phyloP scores from a whole-genome alignment of 148 eudicot species.

The Cornus kousa region DNA sequence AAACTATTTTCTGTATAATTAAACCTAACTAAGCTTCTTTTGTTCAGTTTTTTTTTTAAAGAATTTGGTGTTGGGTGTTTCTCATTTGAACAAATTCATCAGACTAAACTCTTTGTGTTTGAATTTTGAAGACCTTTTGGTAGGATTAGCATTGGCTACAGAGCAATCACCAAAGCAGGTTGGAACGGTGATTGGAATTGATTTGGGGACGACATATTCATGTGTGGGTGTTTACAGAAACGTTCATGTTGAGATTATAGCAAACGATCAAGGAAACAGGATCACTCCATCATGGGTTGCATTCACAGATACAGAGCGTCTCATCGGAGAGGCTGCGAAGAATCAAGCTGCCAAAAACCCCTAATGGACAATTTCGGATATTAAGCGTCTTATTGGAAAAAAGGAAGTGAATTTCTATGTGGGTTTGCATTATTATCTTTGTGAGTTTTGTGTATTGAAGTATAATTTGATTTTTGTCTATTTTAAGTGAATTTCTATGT shows the following conservation, averaged over 20 bases:
- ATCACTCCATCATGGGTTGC: constrained; percentile 62
- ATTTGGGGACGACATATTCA: constrained; percentile 51
- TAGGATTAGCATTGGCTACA: constrained; percentile 27
- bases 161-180: constrained; percentile 23
- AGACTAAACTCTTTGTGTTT: background rate
- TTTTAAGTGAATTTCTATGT: too few species aligned
- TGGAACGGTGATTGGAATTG: constrained; percentile 47
- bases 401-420: constrained; percentile 22
- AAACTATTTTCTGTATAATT: too few species aligned
- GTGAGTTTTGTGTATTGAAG: background rate
- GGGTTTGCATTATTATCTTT: background rate
- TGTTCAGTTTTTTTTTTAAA: too few species aligned
- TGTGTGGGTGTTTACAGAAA: constrained; percentile 45
- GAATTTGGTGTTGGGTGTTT: background rate
- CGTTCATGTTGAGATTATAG: constrained; percentile 44
- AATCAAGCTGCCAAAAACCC: constrained; percentile 49
- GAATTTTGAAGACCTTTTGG: constrained; percentile 20
- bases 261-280: constrained; percentile 48
- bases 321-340: constrained; percentile 53
- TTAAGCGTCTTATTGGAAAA: constrained; percentile 49
- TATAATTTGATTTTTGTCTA: background rate
- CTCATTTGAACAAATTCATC: background rate
- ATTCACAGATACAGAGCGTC: constrained; percentile 46
- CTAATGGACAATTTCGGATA: constrained; percentile 45
- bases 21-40: too few species aligned